Conservation (phyloP, 2,329 filamentous ascomycete genomes). For the Monilinia fructigena region DNA sequence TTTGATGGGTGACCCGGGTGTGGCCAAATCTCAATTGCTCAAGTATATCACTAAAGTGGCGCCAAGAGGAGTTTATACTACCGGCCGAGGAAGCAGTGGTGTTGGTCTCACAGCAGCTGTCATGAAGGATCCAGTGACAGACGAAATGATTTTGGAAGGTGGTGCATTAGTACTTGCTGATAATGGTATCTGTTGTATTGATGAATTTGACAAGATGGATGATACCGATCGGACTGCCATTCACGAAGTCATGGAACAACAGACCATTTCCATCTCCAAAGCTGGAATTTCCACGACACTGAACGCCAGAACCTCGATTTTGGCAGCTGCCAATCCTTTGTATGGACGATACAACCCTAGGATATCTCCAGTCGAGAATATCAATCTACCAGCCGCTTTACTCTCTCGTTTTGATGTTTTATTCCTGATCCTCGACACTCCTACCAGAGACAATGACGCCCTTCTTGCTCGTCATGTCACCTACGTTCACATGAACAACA, state of each 20-base stretch:
- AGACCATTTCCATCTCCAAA: conserved; percentile 82
- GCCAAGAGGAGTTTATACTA: conserved; percentile 80
- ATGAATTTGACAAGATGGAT: conserved; percentile 86
- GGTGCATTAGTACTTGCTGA: conserved; percentile 77
- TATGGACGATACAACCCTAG: conserved; percentile 98
- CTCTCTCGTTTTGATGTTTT: conserved; percentile 96
- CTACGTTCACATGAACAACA: conserved; percentile 95
- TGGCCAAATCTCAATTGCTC: conserved; percentile 95
- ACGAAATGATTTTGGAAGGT: conserved; percentile 77
- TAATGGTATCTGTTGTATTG: conserved; percentile 80
- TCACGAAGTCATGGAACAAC: conserved; percentile 86
- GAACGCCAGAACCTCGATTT: conserved; percentile 92
- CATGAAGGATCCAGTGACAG: conserved; percentile 75
- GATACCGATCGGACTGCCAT: conserved; percentile 76
- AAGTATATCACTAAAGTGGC: conserved; percentile 99
- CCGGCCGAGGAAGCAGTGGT: conserved; percentile 76
- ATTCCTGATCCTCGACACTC: conserved; percentile 94
- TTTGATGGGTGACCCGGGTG: conserved; percentile 98
- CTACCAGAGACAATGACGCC: conserved; percentile 83
- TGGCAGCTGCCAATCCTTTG: conserved; percentile 93
- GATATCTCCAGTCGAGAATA: conserved; percentile 96
- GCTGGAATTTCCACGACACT: conserved; percentile 95
- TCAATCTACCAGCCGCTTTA: conserved; percentile 95
- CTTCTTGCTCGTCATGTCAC: conserved; percentile 94
- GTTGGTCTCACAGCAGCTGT: conserved; percentile 81